Base-by-base conservation (phyloP, 2,329 filamentous ascomycete genomes). In the Phialocephala sp. region DNA sequence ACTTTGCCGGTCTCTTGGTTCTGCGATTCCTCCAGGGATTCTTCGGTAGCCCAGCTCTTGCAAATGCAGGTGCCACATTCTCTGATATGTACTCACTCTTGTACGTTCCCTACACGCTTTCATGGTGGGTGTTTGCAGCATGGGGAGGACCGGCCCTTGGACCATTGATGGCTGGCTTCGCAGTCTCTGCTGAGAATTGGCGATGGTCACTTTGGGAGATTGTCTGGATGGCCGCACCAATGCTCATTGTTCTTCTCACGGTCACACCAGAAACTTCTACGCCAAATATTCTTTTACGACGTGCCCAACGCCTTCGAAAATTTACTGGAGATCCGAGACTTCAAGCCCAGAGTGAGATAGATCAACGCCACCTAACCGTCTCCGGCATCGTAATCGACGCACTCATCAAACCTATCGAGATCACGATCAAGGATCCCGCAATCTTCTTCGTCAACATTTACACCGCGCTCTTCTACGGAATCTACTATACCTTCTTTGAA, bases 401-500 rank as follows among this genome's bases (percentile, higher is more conserved):
- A 1, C 78, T 90, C 36, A 81, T 87, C 76, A 85, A 85, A 74
- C 87, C 87, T 2, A 75, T 83, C 20, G 80, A 85, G 73, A 85
- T 89, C 69, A 85, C 81, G 11, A 64, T 87, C 71, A 83, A 85
- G 71, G 86, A 88, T 64, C 87, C 87, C 0, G 84, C 86, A 12
- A 81, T 89, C 66, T 75, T 87, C 69, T 88, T 89, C 74, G 81
- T 85, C 1, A 84, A 86, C 71, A 65, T 87, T 45, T 89, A 89
- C 76, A 85, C 82, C 5, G 82, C 81, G 63, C 81, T 89, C 69
- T 83, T 85, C 71, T 89, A 88, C 76, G 84, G 79, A 62, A 87
- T 85, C 73, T 86, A 85, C 79, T 86, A 85, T 72, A 83, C 81
- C 52, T 89, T 83, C 77, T 89, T 89, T 72, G 87, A 89, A 72